These are phyloP conservation scores for Aquilaria malaccensis DNA, from an alignment of 345 rosid species.

Conservation along the genomic window DNA sequence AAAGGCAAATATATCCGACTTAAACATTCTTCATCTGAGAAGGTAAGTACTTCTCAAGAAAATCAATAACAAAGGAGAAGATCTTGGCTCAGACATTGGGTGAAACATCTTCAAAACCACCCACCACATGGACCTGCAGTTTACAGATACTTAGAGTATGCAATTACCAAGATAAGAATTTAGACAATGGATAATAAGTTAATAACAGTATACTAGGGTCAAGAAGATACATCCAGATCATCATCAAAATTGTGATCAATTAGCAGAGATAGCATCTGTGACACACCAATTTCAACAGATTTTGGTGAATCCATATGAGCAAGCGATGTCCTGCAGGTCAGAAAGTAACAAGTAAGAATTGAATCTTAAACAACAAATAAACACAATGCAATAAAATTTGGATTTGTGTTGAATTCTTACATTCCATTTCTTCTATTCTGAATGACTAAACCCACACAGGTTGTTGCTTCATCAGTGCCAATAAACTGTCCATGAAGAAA, in stretches of 20 bases:
- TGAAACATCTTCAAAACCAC: conserved; percentile 68
- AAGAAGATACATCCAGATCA: conserved; percentile 59
- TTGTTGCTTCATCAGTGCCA: conserved; percentile 91
- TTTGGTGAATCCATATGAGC: conserved; percentile 76
- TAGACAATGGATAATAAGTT: too few relatives aligned
- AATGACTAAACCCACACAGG: conserved; percentile 73
- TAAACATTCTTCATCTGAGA: conserved; percentile 17
- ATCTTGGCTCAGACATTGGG: conserved; percentile 37
- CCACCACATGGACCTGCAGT: conserved; percentile 82
- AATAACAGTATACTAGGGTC: not conserved
- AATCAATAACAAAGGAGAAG: conserved; percentile 15
- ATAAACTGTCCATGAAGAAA: conserved; percentile 35
- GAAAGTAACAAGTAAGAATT: conserved; percentile 1
- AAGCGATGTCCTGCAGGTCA: conserved; percentile 63
- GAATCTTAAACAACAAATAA: not conserved
- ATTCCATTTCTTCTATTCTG: conserved; percentile 60
- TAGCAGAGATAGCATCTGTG: conserved; percentile 60
- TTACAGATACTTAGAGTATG: not conserved
- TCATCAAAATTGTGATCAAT: conserved; percentile 24
- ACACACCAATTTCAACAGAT: conserved; percentile 55
- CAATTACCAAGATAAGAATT: not conserved
- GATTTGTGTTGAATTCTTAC: conserved; percentile 32
- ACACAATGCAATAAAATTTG: not conserved
- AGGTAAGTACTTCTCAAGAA: conserved; percentile 12
- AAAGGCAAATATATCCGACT: conserved; percentile 27